Conservation (phyloP, 176 grass and related monocot genomes). For the Aegilops umbellulata region DNA sequence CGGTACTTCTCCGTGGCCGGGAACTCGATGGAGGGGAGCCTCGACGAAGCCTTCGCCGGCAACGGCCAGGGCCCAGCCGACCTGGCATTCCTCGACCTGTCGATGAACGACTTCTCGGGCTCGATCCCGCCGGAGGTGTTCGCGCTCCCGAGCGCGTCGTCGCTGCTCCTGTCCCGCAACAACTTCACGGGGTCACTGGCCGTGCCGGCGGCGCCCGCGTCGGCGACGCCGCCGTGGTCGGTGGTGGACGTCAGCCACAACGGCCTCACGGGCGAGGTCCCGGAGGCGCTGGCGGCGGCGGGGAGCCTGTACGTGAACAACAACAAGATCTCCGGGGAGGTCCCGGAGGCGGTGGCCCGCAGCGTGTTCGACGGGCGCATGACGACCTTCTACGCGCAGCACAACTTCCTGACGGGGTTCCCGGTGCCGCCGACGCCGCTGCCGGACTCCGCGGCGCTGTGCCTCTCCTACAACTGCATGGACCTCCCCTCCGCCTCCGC, state of each 20-base stretch:
- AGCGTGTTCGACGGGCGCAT: conserved; percentile 57
- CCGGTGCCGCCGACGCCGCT: conserved; percentile 29
- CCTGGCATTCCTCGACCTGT: conserved; percentile 64
- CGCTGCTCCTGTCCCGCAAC: conserved; percentile 75
- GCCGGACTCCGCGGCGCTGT: conserved; percentile 65
- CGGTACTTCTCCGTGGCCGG: conserved; percentile 62
- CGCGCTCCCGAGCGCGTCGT: conserved; percentile 45
- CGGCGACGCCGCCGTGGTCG: conserved; percentile 28
- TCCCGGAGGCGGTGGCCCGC: conserved; percentile 45
- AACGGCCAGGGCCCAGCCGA: background rate
- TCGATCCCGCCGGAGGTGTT: conserved; percentile 52
- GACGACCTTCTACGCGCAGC: conserved; percentile 84
- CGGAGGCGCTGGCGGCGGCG: conserved; percentile 51
- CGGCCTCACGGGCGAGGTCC: conserved; percentile 54
- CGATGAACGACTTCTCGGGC: conserved; percentile 68
- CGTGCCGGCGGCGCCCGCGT: background rate
- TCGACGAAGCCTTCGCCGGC: conserved; percentile 45
- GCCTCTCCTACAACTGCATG: conserved; percentile 92
- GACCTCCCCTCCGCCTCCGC: conserved; percentile 41
- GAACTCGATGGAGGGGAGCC: conserved; percentile 54
- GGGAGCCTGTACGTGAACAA: conserved; percentile 75
- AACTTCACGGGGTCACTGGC: conserved; percentile 61
- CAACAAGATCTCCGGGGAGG: conserved; percentile 65
- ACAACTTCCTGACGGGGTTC: conserved; percentile 86
- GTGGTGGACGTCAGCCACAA: conserved; percentile 87